Base-by-base conservation (phyloP, 1,284 basidiomycete species). In the Trametes hirsuta region DNA sequence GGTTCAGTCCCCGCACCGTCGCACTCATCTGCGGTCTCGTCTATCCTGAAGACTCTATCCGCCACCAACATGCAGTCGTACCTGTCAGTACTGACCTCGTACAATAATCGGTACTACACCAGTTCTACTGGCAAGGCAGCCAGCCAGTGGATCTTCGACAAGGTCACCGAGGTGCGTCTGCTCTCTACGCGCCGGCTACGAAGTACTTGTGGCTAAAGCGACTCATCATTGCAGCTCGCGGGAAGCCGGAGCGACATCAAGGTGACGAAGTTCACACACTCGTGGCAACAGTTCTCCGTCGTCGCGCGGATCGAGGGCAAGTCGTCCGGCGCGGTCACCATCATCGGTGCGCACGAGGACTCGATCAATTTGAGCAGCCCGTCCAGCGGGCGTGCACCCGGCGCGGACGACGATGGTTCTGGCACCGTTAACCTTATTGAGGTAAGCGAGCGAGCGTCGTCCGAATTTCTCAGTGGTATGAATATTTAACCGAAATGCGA, bases 341-440 rank as follows among this genome's bases (percentile, higher is more conserved):
- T 90, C 60, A 71, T 88, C 40, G 85, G 85, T 15, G 83, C 85
- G 0, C 88, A 90, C 70, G 83, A 86, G 72, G 87, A 90, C 71
- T 82, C 80, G 5, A 85, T 85, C 68, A 87, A 87, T 71, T 72
- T 79, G 60, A 69, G 56, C 65, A 75, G 62, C 55, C 77, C 77
- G 0, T 72, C 72, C 8, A 72, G 60, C 62, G 79, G 79, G 8
- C 80, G 83, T 47, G 83, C 86, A n/a, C 86, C 86, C 47, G 84
- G 80, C 70, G 87, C 86, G 0, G 88, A 90, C 66, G 88, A 90
- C 68, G 87, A 90, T 69, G 88, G 87, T 15, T 85, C 83, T 10
- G 89, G 88, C 12, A 84, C 84, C 5, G 87, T 88, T 48, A 87
- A 87, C 42, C 77, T 86, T 35, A 75, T 92, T 30, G 85, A 87